Base-by-base conservation (phyloP, 768 basidiomycete species). In the Holtermanniella nyarrowii region DNA sequence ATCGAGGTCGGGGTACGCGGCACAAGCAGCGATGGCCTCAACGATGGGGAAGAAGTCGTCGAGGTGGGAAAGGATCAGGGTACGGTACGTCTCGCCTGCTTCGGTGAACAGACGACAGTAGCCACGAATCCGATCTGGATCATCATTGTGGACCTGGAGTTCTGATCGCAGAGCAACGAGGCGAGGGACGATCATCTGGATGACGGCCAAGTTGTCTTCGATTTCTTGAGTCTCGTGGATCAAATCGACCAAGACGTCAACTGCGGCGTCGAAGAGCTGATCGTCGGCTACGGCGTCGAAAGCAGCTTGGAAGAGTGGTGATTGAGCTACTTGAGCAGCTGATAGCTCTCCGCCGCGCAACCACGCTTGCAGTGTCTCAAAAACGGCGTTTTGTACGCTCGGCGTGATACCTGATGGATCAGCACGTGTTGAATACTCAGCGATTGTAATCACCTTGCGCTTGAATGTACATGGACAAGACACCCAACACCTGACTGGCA, bases 151-250 rank as follows among this genome's bases (percentile, higher is more conserved):
- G 18, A 48, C 55, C n/a, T 68, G 59, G 40, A 97, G 74, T 49
- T 77, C 76, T 1, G 81, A 76, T 54, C 78, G 80, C 24, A 99
- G 73, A 10, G 77, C 80, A 51, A 93, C 83, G 42, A 97, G 76
- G n/a, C 81, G 78, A 1, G 89, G 89, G 0, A 97, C 82, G 51
- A 99, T 83, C 54, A 83, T 76, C 64, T 95, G 79, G 61, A 97
- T 90, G 58, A 86, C 81, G 20, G 79, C 72, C 81, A 91, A 86
- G 65, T 88, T 90, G 25, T 96, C 93, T 54, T 93, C 85, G 25
- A 95, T 79, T 72, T 99, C 95, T 72, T 96, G 91, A 0, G 95
- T 97, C 71, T 99, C 95, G 72, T 97, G 95, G 49, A 97, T 88
- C 61, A 96, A 74, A 68, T 95, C 89, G 70, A 88, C 91, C 53